Evolutionary conservation across 139 green algal genomes (phyloP).

Genomic region (Chlamydomonas sphaeroides): DNA sequence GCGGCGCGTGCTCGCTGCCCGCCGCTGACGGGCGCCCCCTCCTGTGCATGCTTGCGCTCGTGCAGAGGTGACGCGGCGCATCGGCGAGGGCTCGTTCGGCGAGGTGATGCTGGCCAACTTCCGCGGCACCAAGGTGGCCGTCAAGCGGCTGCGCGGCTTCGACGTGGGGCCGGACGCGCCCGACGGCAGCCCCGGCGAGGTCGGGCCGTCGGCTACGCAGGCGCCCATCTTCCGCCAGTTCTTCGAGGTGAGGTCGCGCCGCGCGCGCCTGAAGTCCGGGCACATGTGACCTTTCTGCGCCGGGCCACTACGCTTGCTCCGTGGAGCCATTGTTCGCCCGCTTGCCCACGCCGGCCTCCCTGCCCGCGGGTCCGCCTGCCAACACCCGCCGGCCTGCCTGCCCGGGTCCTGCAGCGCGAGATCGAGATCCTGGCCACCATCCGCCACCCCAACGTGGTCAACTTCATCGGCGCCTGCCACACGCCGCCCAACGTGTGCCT

Average conservation of each 20-base stretch:
- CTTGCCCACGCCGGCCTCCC: too few species aligned
- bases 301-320: too few species aligned
- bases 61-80: constrained; percentile 45
- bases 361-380: too few species aligned
- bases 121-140: constrained; percentile 65
- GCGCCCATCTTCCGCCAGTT: constrained; percentile 44
- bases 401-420: too few species aligned
- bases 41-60: background rate
- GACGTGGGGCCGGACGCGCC: constrained; percentile 36
- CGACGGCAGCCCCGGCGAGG: constrained; percentile 16
- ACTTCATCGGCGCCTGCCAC: constrained; percentile 61
- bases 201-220: constrained; percentile 38
- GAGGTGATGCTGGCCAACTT: constrained; percentile 66
- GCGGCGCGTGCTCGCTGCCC: too few species aligned
- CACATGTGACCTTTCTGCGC: too few species aligned
- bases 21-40: background rate
- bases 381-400: too few species aligned
- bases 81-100: constrained; percentile 70
- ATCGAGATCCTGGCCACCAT: constrained; percentile 69
- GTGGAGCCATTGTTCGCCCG: too few species aligned
- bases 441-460: constrained; percentile 66
- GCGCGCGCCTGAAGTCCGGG: too few species aligned
- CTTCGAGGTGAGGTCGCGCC: constrained; percentile 28
- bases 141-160: constrained; percentile 65
- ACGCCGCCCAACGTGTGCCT: constrained; percentile 62